A percentile compares a stretch with the other conserved stretches of the same genome.
Evolutionary conservation across 2,329 filamentous ascomycete species (phyloP).

Genomic region (Alternaria postmessia): DNA sequence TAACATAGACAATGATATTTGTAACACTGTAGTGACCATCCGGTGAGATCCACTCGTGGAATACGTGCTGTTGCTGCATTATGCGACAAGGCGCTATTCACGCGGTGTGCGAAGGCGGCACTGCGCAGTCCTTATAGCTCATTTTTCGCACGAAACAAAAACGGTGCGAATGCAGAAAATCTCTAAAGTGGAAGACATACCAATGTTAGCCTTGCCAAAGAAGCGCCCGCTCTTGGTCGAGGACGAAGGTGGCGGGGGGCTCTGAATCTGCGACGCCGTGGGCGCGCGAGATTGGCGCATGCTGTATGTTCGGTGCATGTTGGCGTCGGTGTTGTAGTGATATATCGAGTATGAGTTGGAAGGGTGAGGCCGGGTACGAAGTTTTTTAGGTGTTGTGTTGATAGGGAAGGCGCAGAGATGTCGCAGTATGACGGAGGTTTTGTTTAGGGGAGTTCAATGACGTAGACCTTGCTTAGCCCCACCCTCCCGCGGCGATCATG

Average conservation of each 20-base stretch:
- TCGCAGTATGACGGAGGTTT: conserved; percentile 30
- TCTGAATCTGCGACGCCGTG: conserved; percentile 90
- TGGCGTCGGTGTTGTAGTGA: conserved; percentile 18
- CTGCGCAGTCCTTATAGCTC: background rate
- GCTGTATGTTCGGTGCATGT: conserved; percentile 93
- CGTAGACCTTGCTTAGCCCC: conserved; percentile 20
- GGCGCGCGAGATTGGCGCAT: conserved; percentile 92
- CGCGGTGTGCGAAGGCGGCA: background rate
- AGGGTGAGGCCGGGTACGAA: background rate
- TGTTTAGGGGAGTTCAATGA: conserved; percentile 34
- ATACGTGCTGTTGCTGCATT: background rate
- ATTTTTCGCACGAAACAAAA: background rate
- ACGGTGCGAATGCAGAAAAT: background rate
- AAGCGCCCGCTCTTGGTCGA: conserved; percentile 90
- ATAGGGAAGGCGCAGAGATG: conserved; percentile 13
- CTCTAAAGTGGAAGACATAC: conserved; percentile 63
- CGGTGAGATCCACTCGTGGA: background rate
- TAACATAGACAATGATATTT: background rate
- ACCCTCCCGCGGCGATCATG: conserved; percentile 20
- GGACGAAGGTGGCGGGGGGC: conserved; percentile 89
- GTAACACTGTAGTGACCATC: background rate
- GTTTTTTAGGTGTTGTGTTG: conserved; percentile 17
- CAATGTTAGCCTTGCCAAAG: conserved; percentile 85
- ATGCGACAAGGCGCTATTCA: background rate
- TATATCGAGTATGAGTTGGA: background rate